Conservation (phyloP, 306 rosid species). For the Spatholobus suberectus region DNA sequence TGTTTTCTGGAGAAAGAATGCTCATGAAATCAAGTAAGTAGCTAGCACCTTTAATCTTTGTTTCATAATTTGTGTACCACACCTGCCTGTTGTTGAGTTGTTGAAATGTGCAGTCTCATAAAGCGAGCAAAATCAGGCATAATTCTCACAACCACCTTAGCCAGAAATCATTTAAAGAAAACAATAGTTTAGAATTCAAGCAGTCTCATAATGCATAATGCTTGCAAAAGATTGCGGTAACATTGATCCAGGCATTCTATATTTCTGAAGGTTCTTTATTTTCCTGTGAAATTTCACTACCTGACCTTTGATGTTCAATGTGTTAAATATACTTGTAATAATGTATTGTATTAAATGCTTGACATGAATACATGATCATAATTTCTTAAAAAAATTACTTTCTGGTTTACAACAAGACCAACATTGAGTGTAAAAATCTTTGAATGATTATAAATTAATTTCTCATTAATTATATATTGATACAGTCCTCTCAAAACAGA, state of each 20-base stretch:
- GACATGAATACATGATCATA: neutral
- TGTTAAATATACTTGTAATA: conserved; percentile 1
- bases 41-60: neutral
- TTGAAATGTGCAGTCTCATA: conserved; percentile 5
- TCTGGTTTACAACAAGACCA: conserved; percentile 5
- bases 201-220: neutral
- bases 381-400: neutral
- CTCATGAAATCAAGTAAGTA: conserved; percentile 85
- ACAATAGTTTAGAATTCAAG: conserved; percentile 24
- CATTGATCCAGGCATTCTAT: neutral
- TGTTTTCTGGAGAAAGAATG: conserved; percentile 77
- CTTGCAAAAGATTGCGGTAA: neutral
- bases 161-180: conserved; percentile 7
- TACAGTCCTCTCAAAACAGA: neutral
- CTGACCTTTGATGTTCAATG: neutral
- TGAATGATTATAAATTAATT: conserved; percentile 1
- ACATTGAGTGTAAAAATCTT: neutral
- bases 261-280: conserved; percentile 5
- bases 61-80: conserved; percentile 19
- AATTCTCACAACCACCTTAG: conserved; percentile 9
- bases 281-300: neutral
- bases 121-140: neutral
- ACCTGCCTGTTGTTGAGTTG: neutral
- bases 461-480: neutral
- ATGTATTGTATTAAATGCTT: conserved; percentile 7